phyloP scores from a whole-genome alignment of 2,329 filamentous ascomycete genomes.

The Ascochyta rabiei region DNA sequence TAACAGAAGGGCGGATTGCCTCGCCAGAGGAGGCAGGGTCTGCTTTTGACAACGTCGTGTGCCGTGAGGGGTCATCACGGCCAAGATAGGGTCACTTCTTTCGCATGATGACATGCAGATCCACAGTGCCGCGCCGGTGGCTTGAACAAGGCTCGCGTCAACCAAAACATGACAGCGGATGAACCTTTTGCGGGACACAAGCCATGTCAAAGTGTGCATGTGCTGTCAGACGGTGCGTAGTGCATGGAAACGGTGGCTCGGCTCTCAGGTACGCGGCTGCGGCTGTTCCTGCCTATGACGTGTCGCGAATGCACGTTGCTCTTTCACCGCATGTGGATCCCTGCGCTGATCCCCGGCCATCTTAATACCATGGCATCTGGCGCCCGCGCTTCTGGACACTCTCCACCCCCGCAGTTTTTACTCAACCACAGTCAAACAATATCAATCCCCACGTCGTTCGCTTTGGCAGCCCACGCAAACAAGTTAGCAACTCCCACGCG shows the following conservation, averaged over 20 bases:
- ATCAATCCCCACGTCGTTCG: slow-evolving; percentile 3
- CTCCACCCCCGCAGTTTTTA: slow-evolving; percentile 13
- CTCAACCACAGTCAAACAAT: not conserved
- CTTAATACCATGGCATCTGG: slow-evolving; percentile 4
- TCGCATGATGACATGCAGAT: slow-evolving; percentile 26
- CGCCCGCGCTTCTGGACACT: slow-evolving; percentile 4
- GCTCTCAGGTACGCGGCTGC: slow-evolving; percentile 14
- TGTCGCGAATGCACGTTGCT: slow-evolving; percentile 9
- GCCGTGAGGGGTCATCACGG: slow-evolving; percentile 13
- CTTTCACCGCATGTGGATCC: slow-evolving; percentile 12
- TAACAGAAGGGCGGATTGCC: slow-evolving; percentile 9
- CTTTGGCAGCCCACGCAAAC: not conserved
- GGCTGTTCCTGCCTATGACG: slow-evolving; percentile 11
- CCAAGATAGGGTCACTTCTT: slow-evolving; percentile 12
- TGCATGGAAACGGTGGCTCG: slow-evolving; percentile 9
- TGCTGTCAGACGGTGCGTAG: slow-evolving; percentile 2
- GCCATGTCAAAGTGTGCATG: slow-evolving; percentile 4
- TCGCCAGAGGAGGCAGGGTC: slow-evolving; percentile 5
- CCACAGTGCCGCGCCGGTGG: slow-evolving; percentile 12
- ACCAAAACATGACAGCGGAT: slow-evolving; percentile 7
- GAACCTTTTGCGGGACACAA: not conserved
- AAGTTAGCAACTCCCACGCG: slow-evolving; percentile 2
- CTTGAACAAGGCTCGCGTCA: slow-evolving; percentile 10
- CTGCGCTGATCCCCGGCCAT: slow-evolving; percentile 12
- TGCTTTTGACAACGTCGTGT: slow-evolving; percentile 1